Evolutionary conservation across 768 basidiomycete genomes (phyloP), one percentile per base, ranked within the genome.

Genomic region (Aureoboletus auriporus): DNA sequence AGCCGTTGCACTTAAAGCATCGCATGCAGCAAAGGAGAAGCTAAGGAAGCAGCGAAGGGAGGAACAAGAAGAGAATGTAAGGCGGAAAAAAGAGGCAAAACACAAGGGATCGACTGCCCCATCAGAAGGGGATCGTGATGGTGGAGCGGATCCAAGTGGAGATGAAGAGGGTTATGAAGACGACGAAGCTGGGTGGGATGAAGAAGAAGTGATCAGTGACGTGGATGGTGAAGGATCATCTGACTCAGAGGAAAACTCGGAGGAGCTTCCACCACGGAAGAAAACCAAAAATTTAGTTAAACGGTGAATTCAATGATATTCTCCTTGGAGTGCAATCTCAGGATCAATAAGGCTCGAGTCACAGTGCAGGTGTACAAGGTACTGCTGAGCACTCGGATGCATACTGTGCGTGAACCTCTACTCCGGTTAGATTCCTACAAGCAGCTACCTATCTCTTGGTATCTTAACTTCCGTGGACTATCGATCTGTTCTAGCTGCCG

Each of bases 11-110:
- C 79, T 85, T 51, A 84, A 86, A 59, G 79, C 80, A 23, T 80
- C 84, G 23, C 89, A 93, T 61, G 85, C 81, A 3, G 86, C 82
- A 20, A 89, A 87, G 59, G 84, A 83, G 53, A 85, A 77, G 63
- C 64, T 91, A 38, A 79, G 83, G 55, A 84, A 86, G 58, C 76
- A 90, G 56, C 76, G 93, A 53, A 74, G 87, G 56, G 86, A 88
- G 51, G 91, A 96, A 62, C 96, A 98, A 63, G 93, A 92, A 63
- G 77, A 79, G 46, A 99, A 98, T 67, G 89, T 98, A 6, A 76
- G 79, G 41, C 78, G 85, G 41, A 99, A 98, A 71, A 86, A 86
- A 66, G 77, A 73, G 52, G 50, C 39, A 53, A 63, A 57, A 48
- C 59, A 59, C 54, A 57, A 65, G 55, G 67, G 55, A 23, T 52